Base-by-base conservation (phyloP, 208 protist species). In the Leishmania amazonensis region DNA sequence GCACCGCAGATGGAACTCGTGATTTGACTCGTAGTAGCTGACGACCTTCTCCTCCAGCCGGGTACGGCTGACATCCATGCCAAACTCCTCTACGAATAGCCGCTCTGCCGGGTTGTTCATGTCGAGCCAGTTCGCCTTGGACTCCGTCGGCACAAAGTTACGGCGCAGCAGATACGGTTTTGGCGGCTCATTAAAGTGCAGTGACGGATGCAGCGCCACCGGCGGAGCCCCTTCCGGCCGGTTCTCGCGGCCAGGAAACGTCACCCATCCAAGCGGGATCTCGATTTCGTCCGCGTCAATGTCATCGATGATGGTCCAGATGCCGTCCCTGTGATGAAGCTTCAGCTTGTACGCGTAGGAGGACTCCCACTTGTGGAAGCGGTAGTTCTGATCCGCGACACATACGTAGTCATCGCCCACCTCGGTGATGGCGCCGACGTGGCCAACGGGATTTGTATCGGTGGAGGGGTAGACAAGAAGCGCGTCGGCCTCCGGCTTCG, bases 371-470 rank as follows among this genome's bases (percentile, higher is more conserved):
- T 95, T 94, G 84, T 94, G 87, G 81, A 96, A 97, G 72, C 87
- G 86, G 78, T 94, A 91, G 87, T 97, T 96, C 84, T 97, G 95
- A 73, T 97, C 95, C 2, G 91, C 93, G 42, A 97, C 87, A 60
- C 90, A 91, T 1, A 97, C 89, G 85, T 90, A 97, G 77, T 93
- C 85, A 17, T 97, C 95, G 31, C 92, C 93, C 1, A 97, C 95
- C 80, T 95, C 90, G n/a, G 90, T 94, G 51, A 97, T 97, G 19
- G 86, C 92, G 15, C 90, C 92, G 54, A 97, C 91, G 76, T 97
- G 95, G 58, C 95, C 95, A 5, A 91, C 88, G 1, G 84, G 67
- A 78, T 85, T 91, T 19, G 80, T 49, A 15, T 87, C 84, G 15
- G 86, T 83, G 17, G 90, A 93, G 24, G 95, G 88, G 78, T 94